These are phyloP conservation scores for Nannochloris sp. DNA, from an alignment of 139 green algal genomes.

Conservation along the genomic window DNA sequence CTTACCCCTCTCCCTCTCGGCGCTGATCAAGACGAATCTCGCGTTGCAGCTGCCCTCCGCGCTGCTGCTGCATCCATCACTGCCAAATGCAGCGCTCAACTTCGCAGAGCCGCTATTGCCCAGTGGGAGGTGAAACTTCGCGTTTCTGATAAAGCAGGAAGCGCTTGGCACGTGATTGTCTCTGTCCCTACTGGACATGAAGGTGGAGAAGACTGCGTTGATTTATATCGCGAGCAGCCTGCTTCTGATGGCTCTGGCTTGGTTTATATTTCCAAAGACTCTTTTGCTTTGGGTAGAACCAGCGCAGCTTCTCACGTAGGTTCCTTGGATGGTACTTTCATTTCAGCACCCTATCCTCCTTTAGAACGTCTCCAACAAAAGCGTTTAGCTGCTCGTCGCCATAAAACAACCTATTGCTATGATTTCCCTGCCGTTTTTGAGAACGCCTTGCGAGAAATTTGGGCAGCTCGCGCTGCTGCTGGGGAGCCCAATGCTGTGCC, in stretches of 20 bases:
- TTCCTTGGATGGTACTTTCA: conserved; percentile 35
- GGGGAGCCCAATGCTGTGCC: conserved; percentile 33
- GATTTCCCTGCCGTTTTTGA: conserved; percentile 93
- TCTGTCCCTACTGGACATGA: conserved; percentile 84
- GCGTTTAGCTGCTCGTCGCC: conserved; percentile 63
- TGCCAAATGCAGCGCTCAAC: background rate
- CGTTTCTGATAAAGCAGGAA: conserved; percentile 28
- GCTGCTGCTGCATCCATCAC: conserved; percentile 26
- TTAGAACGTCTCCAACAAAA: conserved; percentile 75
- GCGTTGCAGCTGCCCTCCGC: conserved; percentile 55
- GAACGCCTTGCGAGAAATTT: conserved; percentile 73
- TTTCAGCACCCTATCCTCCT: conserved; percentile 64
- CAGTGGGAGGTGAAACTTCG: conserved; percentile 77
- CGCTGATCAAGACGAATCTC: conserved; percentile 29
- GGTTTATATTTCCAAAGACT: background rate
- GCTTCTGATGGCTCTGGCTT: background rate
- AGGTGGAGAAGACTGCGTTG: conserved; percentile 72
- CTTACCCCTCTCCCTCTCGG: conserved; percentile 46
- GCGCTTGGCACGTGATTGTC: conserved; percentile 78
- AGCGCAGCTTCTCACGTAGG: too few species aligned
- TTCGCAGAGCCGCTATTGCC: conserved; percentile 59
- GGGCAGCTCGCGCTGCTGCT: conserved; percentile 47
- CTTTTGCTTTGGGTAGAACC: background rate
- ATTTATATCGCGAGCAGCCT: conserved; percentile 80
- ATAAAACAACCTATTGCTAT: conserved; percentile 89